Evolutionary conservation across 2,329 filamentous ascomycete genomes (phyloP), one percentile per base, ranked within the genome.

Genomic region (Diaporthe ilicicola): DNA sequence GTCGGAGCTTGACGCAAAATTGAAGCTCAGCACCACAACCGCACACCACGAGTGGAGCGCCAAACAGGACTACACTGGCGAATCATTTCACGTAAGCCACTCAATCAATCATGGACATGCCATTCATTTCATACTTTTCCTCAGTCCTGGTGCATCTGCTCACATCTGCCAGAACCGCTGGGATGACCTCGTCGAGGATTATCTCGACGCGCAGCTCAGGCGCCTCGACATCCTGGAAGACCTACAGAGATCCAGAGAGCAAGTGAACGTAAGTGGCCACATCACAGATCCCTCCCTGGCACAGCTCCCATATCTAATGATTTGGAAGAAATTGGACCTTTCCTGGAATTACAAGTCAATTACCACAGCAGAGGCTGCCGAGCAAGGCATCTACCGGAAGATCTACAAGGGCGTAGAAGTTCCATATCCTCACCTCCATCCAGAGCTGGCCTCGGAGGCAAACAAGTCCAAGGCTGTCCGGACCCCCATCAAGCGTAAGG

Each of bases 321-420:
- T 34, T 34, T 22, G 29, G 27, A 39, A 67, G 66, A 73, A 78
- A 76, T 64, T 75, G 54, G 85, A 86, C 77, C 81, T 83, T 42
- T 81, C 83, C 59, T 86, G 84, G 74, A 78, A 82, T 74, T 86
- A 82, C 76, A 84, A 82, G 72, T 76, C 79, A 70, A 84, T 87
- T 72, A 79, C 81, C 48, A 82, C 85, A 74, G 80, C 82, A 53
- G 80, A 86, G 69, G 79, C 82, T 66, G 81, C 84, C 53, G 79
- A 83, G 42, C 86, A 86, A 72, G 81, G 83, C 62, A 76, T 81
- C 32, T 86, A 84, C 72, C 61, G 75, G 48, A 75, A 76, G 78
- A 82, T 80, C 73, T 80, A 80, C 73, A 79, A 82, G 50, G 84
- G 82, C 54, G 67, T 80, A 67, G 79, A 85, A 54, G 81, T 86